Evolutionary conservation across 441 rosid genomes (phyloP).

Genomic region (Eruca vesicaria): DNA sequence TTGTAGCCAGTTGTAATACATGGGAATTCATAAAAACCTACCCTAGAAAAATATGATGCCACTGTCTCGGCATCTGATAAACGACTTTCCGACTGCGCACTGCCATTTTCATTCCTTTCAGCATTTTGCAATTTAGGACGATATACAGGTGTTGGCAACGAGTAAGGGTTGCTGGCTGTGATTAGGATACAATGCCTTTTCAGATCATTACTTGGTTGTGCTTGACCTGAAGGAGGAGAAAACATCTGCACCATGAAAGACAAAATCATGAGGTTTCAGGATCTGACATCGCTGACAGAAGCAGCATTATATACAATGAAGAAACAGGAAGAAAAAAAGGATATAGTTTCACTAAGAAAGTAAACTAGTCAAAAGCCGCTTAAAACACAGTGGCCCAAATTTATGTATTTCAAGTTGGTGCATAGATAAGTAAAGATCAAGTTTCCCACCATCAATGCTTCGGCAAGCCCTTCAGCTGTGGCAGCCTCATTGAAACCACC

Average conservation of each 20-base stretch:
- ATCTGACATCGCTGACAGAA: conserved; percentile 5
- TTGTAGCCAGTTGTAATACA: not conserved
- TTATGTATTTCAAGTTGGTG: conserved; percentile 1
- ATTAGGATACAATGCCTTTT: conserved; percentile 89
- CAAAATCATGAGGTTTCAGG: conserved; percentile 17
- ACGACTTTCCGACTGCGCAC: conserved; percentile 64
- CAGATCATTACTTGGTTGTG: conserved; percentile 64
- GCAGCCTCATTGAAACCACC: conserved; percentile 96
- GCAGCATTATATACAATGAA: conserved; percentile 7
- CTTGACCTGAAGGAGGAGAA: conserved; percentile 63
- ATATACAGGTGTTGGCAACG: conserved; percentile 94
- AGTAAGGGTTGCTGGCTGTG: conserved; percentile 91
- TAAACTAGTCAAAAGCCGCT: conserved; percentile 12
- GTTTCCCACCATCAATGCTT: conserved; percentile 82
- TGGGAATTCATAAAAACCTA: conserved; percentile 30
- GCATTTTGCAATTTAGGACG: conserved; percentile 65
- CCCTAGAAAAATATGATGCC: conserved; percentile 78
- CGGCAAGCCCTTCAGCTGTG: conserved; percentile 97
- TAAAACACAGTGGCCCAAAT: not conserved
- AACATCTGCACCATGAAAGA: conserved; percentile 67
- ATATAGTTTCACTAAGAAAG: not conserved
- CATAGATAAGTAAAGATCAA: conserved; percentile 11
- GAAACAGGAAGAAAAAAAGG: not conserved
- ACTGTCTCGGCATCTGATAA: conserved; percentile 92
- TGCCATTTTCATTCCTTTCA: conserved; percentile 65